A percentile compares a stretch with the other conserved stretches of the same genome.
phyloP scores from a whole-genome alignment of 225 moss, liverwort and hornwort genomes.

The Climacium dendroides region DNA sequence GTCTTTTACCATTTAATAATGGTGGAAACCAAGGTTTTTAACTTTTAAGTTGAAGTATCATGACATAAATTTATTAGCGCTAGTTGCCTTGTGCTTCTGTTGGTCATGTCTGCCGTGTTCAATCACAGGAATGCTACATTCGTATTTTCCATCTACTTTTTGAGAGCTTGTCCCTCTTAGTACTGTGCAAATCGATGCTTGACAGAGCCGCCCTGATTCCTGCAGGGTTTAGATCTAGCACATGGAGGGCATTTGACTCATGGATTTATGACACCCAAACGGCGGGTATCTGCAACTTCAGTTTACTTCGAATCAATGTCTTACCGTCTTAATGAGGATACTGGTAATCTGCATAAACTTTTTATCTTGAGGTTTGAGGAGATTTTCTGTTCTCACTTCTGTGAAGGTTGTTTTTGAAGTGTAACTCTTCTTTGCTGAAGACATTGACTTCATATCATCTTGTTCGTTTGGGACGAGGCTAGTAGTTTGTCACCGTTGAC shows the following conservation, averaged over 20 bases:
- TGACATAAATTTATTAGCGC: not conserved
- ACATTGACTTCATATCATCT: not conserved
- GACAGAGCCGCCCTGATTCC: not conserved
- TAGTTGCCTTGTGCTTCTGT: not conserved
- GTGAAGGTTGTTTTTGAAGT: not conserved
- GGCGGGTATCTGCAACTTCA: slow-evolving; percentile 89
- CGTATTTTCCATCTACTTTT: not conserved
- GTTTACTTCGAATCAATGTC: slow-evolving; percentile 93
- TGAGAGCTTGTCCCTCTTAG: not conserved
- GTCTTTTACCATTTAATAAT: not conserved
- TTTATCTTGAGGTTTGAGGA: not conserved
- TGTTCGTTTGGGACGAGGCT: not conserved
- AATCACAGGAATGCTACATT: not conserved
- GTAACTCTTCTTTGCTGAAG: not conserved
- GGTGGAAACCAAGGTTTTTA: not conserved
- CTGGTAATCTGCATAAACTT: slow-evolving; percentile 23
- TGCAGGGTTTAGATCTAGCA: slow-evolving; percentile 76
- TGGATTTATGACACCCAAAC: slow-evolving; percentile 78
- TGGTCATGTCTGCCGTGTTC: not conserved
- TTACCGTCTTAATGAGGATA: slow-evolving; percentile 63
- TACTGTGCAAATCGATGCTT: not conserved
- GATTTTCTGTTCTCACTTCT: not conserved
- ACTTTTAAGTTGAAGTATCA: not conserved
- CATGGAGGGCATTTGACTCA: slow-evolving; percentile 85
- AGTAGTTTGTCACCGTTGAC: not conserved